A percentile compares a stretch with the other conserved stretches of the same genome.
Conservation (phyloP, 805 yeast genomes). For the Clavispora vitiphila region DNA sequence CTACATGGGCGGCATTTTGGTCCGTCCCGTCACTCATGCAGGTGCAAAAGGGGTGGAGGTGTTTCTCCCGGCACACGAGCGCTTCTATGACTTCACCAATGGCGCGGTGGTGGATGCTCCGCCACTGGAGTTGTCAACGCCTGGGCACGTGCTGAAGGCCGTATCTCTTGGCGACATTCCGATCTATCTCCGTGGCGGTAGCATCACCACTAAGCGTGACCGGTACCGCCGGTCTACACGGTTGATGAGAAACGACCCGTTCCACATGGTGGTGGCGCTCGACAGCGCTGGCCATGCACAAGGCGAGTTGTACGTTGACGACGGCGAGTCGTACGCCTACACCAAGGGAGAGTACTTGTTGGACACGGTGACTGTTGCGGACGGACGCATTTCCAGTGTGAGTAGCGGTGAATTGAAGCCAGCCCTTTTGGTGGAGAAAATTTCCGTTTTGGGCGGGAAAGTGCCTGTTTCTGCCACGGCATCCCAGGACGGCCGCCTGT, state of each 20-base stretch:
- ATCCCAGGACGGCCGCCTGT: conserved; percentile 25
- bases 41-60: conserved; percentile 37
- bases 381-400: not conserved
- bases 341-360: conserved; percentile 40
- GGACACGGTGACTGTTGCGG: not conserved
- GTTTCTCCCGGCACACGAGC: conserved; percentile 49
- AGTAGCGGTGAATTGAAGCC: not conserved
- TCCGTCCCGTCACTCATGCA: conserved; percentile 72
- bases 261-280: conserved; percentile 63
- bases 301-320: conserved; percentile 72
- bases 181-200: conserved; percentile 72
- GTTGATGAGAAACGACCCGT: conserved; percentile 76
- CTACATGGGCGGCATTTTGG: conserved; percentile 72
- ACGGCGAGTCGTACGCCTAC: conserved; percentile 69
- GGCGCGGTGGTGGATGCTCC: conserved; percentile 15
- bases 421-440: conserved; percentile 34
- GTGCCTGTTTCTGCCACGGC: conserved; percentile 22
- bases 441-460: conserved; percentile 43
- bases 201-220: conserved; percentile 60
- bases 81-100: conserved; percentile 52
- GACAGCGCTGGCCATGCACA: conserved; percentile 45
- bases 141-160: conserved; percentile 38
- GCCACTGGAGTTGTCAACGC: conserved; percentile 3
- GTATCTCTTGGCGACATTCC: conserved; percentile 61
- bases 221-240: conserved; percentile 76